Base-by-base conservation (phyloP, 805 yeast species). In the Barnettozyma sp. region DNA sequence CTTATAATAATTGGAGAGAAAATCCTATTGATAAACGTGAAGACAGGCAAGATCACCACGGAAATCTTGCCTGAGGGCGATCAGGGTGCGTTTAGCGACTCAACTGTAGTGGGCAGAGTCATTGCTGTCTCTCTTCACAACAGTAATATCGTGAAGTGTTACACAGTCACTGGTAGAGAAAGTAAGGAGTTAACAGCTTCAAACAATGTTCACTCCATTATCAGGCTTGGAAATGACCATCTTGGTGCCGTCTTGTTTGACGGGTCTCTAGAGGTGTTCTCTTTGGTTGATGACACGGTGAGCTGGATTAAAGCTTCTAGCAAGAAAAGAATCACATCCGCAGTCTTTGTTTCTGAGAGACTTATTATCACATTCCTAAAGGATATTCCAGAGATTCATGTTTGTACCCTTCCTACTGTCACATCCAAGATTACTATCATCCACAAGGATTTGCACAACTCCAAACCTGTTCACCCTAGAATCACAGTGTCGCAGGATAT, bases 401-500 rank as follows among this genome's bases (percentile, higher is more conserved):
- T n/a, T n/a, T n/a, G n/a, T n/a, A n/a, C n/a, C n/a, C n/a, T n/a
- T n/a, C n/a, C n/a, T n/a, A n/a, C n/a, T n/a, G n/a, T n/a, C n/a
- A n/a, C n/a, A n/a, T n/a, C n/a, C n/a, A n/a, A n/a, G n/a, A n/a
- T n/a, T n/a, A n/a, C n/a, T n/a, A n/a, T n/a, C n/a, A n/a, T n/a
- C n/a, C n/a, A n/a, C n/a, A n/a, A n/a, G n/a, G n/a, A n/a, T n/a
- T n/a, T n/a, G n/a, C n/a, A n/a, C 7, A 13, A 20, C 24, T 19
- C 8, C 24, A 29, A 20, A 20, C 15, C 23, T n/a, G n/a, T n/a
- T 13, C 32, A 29, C n/a, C 18, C 32, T 22, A 22, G 21, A 29
- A 29, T 29, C 24, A 29, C 32, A 13, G 14, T 29, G 17, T 11
- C 23, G 19, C 24, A 29, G 8, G 32, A 29, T 22, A 29, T 29